Conservation (phyloP, 2,329 filamentous ascomycete species). For the Nigrograna mackinnonii region DNA sequence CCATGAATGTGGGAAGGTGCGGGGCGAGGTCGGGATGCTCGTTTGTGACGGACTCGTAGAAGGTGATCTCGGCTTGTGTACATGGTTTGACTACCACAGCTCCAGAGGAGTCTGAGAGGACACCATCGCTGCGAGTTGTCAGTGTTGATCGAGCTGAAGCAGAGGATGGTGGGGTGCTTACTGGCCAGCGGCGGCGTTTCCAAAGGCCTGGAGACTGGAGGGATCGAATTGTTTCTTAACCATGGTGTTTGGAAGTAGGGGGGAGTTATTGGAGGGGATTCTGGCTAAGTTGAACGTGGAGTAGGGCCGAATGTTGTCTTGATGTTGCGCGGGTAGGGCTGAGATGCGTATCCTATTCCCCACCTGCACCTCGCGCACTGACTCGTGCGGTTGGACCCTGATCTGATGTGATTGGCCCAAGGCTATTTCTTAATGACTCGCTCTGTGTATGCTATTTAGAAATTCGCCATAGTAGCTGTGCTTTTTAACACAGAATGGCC, state of each 20-base stretch:
- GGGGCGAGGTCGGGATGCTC: constrained; percentile 74
- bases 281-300: background rate
- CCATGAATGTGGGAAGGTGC: constrained; percentile 85
- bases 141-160: constrained; percentile 8
- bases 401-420: too few species aligned
- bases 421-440: too few species aligned
- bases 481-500: too few species aligned
- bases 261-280: background rate
- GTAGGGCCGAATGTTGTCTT: background rate
- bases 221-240: constrained; percentile 56
- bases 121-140: constrained; percentile 72
- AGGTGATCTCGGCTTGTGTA: constrained; percentile 80
- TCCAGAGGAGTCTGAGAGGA: constrained; percentile 81
- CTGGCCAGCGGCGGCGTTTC: constrained; percentile 83
- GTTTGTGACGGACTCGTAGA: constrained; percentile 76
- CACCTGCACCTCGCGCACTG: too few species aligned
- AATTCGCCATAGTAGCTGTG: too few species aligned
- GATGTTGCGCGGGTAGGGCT: background rate
- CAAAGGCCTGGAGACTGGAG: constrained; percentile 69
- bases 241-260: constrained; percentile 37
- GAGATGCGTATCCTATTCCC: background rate
- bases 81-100: constrained; percentile 94
- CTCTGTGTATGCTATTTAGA: too few species aligned
- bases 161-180: constrained; percentile 53
- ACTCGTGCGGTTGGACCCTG: too few species aligned